Conservation (phyloP, 345 rosid species). For the Hibiscus syriacus region DNA sequence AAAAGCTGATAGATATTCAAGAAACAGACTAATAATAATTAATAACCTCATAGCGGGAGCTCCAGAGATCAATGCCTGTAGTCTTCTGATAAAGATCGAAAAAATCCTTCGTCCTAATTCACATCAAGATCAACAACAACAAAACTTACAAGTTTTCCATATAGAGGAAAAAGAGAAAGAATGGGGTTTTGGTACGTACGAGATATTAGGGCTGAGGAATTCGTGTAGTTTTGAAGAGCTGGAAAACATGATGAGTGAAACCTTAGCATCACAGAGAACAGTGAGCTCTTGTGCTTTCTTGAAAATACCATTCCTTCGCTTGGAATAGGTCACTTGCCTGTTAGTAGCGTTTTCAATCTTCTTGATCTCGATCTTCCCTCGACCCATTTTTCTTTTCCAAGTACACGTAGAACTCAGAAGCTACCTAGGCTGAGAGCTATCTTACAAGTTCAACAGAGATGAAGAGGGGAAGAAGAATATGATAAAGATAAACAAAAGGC, state of each 20-base stretch:
- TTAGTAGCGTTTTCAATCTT: constrained; percentile 54
- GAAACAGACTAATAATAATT: constrained; percentile 21
- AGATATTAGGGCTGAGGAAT: constrained; percentile 37
- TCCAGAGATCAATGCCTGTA: constrained; percentile 49
- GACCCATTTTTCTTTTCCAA: constrained; percentile 28
- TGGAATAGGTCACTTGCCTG: constrained; percentile 62
- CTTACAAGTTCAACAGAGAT: background rate
- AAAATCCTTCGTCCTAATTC: constrained; percentile 35
- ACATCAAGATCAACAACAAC: background rate
- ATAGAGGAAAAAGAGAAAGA: background rate
- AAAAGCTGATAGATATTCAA: background rate
- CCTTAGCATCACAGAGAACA: constrained; percentile 64
- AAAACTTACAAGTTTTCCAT: background rate
- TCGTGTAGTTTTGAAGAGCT: constrained; percentile 35
- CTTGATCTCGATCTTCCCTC: constrained; percentile 61
- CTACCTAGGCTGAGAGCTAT: background rate
- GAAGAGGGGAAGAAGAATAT: background rate
- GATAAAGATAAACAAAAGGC: background rate
- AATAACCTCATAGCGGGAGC: constrained; percentile 47
- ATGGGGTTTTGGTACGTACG: constrained; percentile 20
- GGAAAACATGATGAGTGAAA: constrained; percentile 55
- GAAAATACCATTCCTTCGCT: constrained; percentile 50
- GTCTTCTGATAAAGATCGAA: constrained; percentile 43
- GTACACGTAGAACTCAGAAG: background rate
- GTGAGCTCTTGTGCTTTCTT: constrained; percentile 64